Percentiles rank a stretch among this genome's conserved stretches.
Evolutionary conservation across 208 protist genomes (phyloP).

Genomic region (Trichomonas gallinae): DNA sequence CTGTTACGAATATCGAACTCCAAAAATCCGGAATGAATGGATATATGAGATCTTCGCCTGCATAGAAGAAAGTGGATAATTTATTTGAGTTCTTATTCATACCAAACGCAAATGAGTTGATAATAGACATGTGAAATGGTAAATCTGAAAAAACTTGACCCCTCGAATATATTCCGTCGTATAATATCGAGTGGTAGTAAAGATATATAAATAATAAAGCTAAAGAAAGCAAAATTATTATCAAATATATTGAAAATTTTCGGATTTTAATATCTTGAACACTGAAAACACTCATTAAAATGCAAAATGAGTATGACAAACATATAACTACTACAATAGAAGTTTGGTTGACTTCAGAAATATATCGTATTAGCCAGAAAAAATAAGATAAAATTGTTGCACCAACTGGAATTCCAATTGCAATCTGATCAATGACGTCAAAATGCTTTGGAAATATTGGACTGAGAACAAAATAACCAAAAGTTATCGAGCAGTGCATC

Average conservation of each 20-base stretch:
- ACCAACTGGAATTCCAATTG: neutral
- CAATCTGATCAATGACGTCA: neutral
- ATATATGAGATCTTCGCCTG: neutral
- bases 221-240: neutral
- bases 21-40: neutral
- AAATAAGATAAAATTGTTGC: neutral
- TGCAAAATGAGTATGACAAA: neutral
- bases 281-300: neutral
- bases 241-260: neutral
- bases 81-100: neutral
- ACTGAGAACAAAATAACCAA: neutral
- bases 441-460: neutral
- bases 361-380: neutral
- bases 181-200: neutral
- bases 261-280: neutral
- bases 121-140: neutral
- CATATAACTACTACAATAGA: neutral
- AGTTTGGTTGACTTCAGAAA: neutral
- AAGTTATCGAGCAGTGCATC: neutral
- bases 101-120: neutral
- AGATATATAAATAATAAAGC: neutral
- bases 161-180: neutral
- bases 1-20: neutral
- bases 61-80: neutral
- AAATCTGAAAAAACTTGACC: neutral